phyloP scores from a whole-genome alignment of 352 stramenopile species.

The Pythium aquatile region DNA sequence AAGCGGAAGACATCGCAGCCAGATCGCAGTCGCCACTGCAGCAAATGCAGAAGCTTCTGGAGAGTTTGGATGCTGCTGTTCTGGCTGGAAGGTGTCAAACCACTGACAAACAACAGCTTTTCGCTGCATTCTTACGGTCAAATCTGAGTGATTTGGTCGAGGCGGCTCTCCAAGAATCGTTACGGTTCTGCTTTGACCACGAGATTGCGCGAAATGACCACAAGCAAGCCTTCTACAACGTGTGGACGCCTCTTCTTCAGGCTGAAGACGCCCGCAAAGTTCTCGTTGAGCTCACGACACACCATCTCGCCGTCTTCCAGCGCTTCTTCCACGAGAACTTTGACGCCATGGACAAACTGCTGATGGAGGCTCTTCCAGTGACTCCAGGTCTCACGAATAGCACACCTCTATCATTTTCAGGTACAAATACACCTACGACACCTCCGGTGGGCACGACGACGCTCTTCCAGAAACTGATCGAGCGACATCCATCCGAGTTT shows the following conservation, averaged over 20 bases:
- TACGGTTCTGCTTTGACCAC: slow-evolving; percentile 38
- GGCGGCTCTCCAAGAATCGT: slow-evolving; percentile 31
- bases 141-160: slow-evolving; percentile 33
- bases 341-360: slow-evolving; percentile 47
- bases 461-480: slow-evolving; percentile 62
- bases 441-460: background rate
- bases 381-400: background rate
- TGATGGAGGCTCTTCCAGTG: slow-evolving; percentile 27
- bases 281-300: slow-evolving; percentile 30
- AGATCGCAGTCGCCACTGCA: slow-evolving; percentile 20
- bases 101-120: slow-evolving; percentile 41
- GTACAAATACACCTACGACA: background rate
- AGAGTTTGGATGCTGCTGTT: slow-evolving; percentile 27
- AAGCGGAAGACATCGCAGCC: slow-evolving; percentile 10
- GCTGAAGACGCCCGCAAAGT: slow-evolving; percentile 26
- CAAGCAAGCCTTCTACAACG: slow-evolving; percentile 36
- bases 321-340: slow-evolving; percentile 48
- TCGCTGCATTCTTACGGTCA: slow-evolving; percentile 34
- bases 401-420: background rate
- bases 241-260: slow-evolving; percentile 34
- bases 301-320: slow-evolving; percentile 36
- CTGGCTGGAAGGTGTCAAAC: background rate
- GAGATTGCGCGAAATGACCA: slow-evolving; percentile 14
- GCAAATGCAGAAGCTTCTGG: slow-evolving; percentile 33
- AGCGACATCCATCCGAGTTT: slow-evolving; percentile 54